A percentile compares a stretch with the other conserved stretches of the same genome.
Evolutionary conservation across 139 green algal genomes (phyloP).

Genomic region (Deuterostichococcus epilithicus): DNA sequence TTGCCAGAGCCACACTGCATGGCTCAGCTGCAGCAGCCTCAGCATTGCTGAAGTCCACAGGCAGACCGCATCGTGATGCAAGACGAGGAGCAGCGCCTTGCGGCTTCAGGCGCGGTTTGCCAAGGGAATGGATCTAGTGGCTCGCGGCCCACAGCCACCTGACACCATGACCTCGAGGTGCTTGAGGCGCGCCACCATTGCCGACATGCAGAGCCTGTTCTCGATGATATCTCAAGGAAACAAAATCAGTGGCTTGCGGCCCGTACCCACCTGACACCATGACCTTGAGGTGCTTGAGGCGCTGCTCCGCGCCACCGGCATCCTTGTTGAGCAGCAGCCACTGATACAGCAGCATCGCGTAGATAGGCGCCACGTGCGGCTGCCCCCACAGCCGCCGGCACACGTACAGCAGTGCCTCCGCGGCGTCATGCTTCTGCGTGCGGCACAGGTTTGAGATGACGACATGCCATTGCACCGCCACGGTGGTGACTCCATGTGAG

Average conservation of each 20-base stretch:
- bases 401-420: slow-evolving; percentile 59
- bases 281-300: slow-evolving; percentile 74
- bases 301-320: slow-evolving; percentile 50
- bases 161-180: slow-evolving; percentile 72
- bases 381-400: slow-evolving; percentile 72
- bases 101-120: too few species aligned
- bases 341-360: slow-evolving; percentile 71
- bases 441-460: too few species aligned
- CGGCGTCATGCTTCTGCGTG: slow-evolving; percentile 28
- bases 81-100: too few species aligned
- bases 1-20: too few species aligned
- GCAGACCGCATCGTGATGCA: too few species aligned
- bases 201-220: too few species aligned
- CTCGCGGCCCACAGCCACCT: slow-evolving; percentile 24
- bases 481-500: too few species aligned
- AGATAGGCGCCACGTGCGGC: slow-evolving; percentile 63
- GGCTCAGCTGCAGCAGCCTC: too few species aligned
- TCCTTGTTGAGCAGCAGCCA: slow-evolving; percentile 63
- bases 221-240: too few species aligned
- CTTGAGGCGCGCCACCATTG: slow-evolving; percentile 65
- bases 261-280: slow-evolving; percentile 52
- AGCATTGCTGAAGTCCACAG: too few species aligned
- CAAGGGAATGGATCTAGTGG: not conserved
- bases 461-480: too few species aligned
- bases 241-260: too few species aligned